Evolutionary conservation across 2,329 filamentous ascomycete species (phyloP), one percentile per base, ranked within the genome.

Genomic region (Emergomyces pasteurianus): DNA sequence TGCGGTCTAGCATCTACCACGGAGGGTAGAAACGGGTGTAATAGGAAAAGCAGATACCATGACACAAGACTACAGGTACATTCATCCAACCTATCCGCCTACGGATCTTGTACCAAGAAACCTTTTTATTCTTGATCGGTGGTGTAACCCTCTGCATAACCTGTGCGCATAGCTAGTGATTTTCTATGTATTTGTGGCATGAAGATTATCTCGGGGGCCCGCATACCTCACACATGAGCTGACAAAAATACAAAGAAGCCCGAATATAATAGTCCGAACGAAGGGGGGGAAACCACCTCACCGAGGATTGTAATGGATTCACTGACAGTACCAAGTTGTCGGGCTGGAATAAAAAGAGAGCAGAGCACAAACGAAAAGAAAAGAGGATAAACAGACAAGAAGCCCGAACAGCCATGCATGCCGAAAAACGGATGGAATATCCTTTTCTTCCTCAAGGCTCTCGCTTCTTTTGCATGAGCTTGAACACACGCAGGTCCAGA

Each of bases 401-500:
- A 5, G 7, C n/a, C 2, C 34, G 34, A 9, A 36, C 9, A 36
- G 31, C 31, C 31, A 36, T 8, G 34, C 34, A 36, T 36, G 6
- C 34, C 16, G 7, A 12, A 31, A 47, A 21, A 34, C 21, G 26
- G 34, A 49, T 26, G 21, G 46, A 8, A 21, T 21, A 6, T 26
- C 12, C 16, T 7, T 14, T 5, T 50, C 23, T 28, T 40, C 21
- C n/a, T 34, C 31, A 40, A n/a, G 43, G 38, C 18, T 42, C 34
- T 4, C 68, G 46, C 54, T 56, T 63, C 60, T 70, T 64, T 61
- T 67, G 67, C 65, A 65, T 65, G 59, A 68, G 46, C 62, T 72
- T 74, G 34, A 78, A 75, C 2, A 74, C 0, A 38, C 70, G 65
- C 64, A 77, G 63, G 68, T 78, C 75, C 64, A 79, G 66, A 28